Base-by-base conservation (phyloP, 352 stramenopile genomes). In the Phytopythium helicoides region DNA sequence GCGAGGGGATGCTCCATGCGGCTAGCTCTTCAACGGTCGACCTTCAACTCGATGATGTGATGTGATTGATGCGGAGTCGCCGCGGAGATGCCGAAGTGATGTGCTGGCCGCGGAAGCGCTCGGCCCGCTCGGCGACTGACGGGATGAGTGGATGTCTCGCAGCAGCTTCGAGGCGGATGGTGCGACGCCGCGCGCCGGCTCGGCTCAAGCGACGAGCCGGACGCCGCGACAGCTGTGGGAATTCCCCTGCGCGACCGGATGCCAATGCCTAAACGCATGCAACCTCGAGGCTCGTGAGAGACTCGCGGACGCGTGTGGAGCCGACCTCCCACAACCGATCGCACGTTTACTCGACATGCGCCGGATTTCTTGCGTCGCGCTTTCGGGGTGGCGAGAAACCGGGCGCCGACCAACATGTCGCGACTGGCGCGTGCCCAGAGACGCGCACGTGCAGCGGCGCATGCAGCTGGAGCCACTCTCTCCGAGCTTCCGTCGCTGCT, bases 21-120 rank as follows among this genome's bases (percentile, higher is more conserved):
- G 3, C 38, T 16, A 28, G n/a, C n/a, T 14, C 38, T 47, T 47
- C 40, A 47, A 12, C 40, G 40, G 40, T 47, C 40, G 40, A 47
- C 18, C 40, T 22, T 34, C 40, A 34, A 47, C 19, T 47, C 21
- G 28, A 49, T 49, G 42, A 49, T 49, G 42, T 49, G 42, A 49
- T 49, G 35, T 19, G 41, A 25, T 25, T 47, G 40, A 47, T 15
- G 4, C 22, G 9, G 40, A 25, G 10, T 18, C 3, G 6, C 15
- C 37, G 15, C 21, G 22, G 23, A 36, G 23, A 48, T 35, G 41
- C 9, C 22, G 23, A 48, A 48, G 41, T 48, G 41, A 48, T 48
- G 41, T 14, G 41, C 18, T 14, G 41, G 21, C 40, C 28, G 40
- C 19, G 25, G 40, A 47, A 21, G n/a, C 40, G 40, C 40, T 28